Base-by-base conservation (phyloP, 2,329 filamentous ascomycete species). In the Lithohypha guttulata region DNA sequence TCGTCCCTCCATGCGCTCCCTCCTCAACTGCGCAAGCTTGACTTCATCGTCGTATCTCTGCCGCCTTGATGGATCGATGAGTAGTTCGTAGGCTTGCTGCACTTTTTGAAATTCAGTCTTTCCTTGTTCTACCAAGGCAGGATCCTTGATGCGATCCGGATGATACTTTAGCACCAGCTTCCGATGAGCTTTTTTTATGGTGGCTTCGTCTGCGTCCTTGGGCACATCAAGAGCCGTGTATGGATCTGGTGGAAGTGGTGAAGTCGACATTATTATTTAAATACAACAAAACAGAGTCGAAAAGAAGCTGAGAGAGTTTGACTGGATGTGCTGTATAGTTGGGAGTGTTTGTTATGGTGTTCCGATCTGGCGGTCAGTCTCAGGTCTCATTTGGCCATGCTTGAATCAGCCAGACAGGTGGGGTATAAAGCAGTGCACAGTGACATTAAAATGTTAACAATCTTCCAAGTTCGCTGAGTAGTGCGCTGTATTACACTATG, bases 101-200 rank as follows among this genome's bases (percentile, higher is more conserved):
- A 96, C 84, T 57, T 77, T 79, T 61, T 95, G 86, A 55, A 96
- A 98, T 61, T 93, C 80, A 51, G 85, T 79, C 52, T 83, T 77
- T 59, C 87, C 93, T 51, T 76, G 66, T 43, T 77, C 75, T 62
- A 91, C 93, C 53, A 82, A 67, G 11, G 75, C 68, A 38, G 80
- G 77, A 53, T 93, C 77, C 50, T 85, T 79, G 46, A 93, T 76
- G 64, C 94, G 93, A 68, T 95, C 87, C 22, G 87, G 87, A 52
- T 95, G 87, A 56, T 81, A 87, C 59, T 83, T 85, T 51, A 94
- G 73, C 23, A 84, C 84, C 27, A 93, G 77, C 60, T 93, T 93
- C 52, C 83, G 78, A 64, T 94, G 79, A 11, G 84, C 81, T 36
- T 75, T 72, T 54, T 84, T 81, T 59, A 95, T 89, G 51, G 80